phyloP scores from a whole-genome alignment of 2,329 filamentous ascomycete species.

The Neofusicoccum ribis region DNA sequence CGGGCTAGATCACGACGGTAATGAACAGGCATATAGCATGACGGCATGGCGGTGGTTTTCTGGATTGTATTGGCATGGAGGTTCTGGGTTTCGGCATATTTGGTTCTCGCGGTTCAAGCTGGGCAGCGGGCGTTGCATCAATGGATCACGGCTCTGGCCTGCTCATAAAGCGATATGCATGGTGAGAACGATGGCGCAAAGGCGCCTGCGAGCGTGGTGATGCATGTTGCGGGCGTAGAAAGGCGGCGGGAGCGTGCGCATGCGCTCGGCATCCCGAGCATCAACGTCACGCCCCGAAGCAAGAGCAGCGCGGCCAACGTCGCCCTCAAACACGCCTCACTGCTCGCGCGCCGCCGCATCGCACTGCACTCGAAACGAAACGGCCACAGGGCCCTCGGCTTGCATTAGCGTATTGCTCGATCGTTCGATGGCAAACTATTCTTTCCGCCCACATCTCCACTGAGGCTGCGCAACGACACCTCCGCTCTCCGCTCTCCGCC shows the following conservation, averaged over 20 bases:
- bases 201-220: not conserved
- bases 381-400: not conserved
- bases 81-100: constrained; percentile 4
- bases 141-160: not conserved
- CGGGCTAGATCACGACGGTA: constrained; percentile 9
- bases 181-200: too few species aligned
- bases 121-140: not conserved
- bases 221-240: not conserved
- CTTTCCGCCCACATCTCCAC: constrained; percentile 1
- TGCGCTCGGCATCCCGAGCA: constrained; percentile 13
- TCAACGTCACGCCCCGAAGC: constrained; percentile 15
- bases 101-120: not conserved
- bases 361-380: not conserved
- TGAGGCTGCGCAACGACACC: constrained; percentile 1
- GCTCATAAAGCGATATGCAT: too few species aligned
- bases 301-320: constrained; percentile 10
- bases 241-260: constrained; percentile 1
- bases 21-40: constrained; percentile 5
- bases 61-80: not conserved
- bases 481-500: constrained; percentile 16
- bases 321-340: not conserved
- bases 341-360: not conserved
- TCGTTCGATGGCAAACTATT: constrained; percentile 18
- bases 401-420: constrained; percentile 5
- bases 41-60: not conserved